Evolutionary conservation across 1,139 yeast species (phyloP).

Genomic region (Candida glucosophila): DNA sequence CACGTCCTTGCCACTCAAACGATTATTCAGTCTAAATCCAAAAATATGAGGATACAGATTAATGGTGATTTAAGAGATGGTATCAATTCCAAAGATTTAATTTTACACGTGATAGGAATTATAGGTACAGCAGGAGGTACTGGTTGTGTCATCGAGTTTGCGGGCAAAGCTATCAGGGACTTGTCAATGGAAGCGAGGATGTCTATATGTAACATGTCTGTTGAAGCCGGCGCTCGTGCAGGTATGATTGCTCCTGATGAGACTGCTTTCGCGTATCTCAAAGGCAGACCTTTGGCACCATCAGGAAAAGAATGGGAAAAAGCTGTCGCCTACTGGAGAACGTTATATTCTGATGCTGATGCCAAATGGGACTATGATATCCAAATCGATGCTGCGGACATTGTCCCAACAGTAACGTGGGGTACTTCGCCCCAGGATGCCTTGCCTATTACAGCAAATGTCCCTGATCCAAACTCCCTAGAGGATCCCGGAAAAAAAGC

Average conservation of each 20-base stretch:
- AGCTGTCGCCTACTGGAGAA: slow-evolving; percentile 84
- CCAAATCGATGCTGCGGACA: slow-evolving; percentile 71
- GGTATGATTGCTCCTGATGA: slow-evolving; percentile 98
- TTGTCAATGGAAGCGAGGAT: slow-evolving; percentile 98
- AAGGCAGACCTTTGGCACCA: slow-evolving; percentile 94
- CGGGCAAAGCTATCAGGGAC: slow-evolving; percentile 85
- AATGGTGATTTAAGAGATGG: slow-evolving; percentile 81
- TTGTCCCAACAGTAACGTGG: slow-evolving; percentile 96
- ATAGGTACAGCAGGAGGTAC: slow-evolving; percentile 99
- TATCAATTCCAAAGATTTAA: slow-evolving; percentile 89
- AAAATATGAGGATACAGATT: slow-evolving; percentile 85
- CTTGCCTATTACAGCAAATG: slow-evolving; percentile 79
- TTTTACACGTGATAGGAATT: slow-evolving; percentile 88
- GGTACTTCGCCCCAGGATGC: slow-evolving; percentile 99
- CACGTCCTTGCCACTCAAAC: slow-evolving; percentile 98
- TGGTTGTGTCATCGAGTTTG: slow-evolving; percentile 92
- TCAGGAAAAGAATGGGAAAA: slow-evolving; percentile 90
- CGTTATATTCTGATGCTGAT: slow-evolving; percentile 79
- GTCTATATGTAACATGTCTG: slow-evolving; percentile 98
- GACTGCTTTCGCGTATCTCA: slow-evolving; percentile 74
- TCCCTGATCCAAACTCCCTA: slow-evolving; percentile 78
- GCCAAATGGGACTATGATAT: slow-evolving; percentile 85
- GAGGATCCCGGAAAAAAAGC: slow-evolving; percentile 69
- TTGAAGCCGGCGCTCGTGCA: slow-evolving; percentile 98
- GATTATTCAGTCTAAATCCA: slow-evolving; percentile 85